Conservation (phyloP, 2,329 filamentous ascomycete species). For the Bretziella fagacearum region DNA sequence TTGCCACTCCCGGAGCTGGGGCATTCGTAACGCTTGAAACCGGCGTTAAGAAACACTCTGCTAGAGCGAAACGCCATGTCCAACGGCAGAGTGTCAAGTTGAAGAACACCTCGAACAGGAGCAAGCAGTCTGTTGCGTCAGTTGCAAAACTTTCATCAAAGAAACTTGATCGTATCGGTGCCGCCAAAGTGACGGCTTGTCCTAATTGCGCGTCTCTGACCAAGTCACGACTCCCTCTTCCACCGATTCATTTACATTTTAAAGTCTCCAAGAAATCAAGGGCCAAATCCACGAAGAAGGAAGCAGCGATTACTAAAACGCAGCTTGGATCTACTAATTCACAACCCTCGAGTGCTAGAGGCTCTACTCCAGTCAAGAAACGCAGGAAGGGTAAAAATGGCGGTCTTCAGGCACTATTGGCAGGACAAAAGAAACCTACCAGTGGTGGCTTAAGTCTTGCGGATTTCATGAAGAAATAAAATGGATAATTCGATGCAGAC, state of each 20-base stretch:
- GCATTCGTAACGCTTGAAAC: background rate
- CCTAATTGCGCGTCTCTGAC: slow-evolving; percentile 2
- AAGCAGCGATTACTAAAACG: no score
- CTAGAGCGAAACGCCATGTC: background rate
- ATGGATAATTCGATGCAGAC: no score
- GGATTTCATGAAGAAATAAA: slow-evolving; percentile 30
- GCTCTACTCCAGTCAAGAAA: slow-evolving; percentile 39
- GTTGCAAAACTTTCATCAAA: background rate
- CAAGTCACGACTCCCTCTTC: slow-evolving; percentile 5
- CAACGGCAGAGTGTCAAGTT: background rate
- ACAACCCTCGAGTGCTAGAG: background rate
- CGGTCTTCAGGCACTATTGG: slow-evolving; percentile 48
- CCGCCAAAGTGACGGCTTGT: slow-evolving; percentile 8
- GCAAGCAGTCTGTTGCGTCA: no score
- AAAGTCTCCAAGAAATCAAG: background rate
- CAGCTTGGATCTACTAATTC: slow-evolving; percentile 15
- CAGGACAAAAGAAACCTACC: slow-evolving; percentile 25
- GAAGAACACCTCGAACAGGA: no score
- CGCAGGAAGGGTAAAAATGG: slow-evolving; percentile 48
- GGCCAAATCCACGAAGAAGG: no score
- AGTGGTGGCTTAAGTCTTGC: slow-evolving; percentile 30
- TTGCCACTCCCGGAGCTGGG: slow-evolving; percentile 18
- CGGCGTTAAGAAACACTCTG: background rate
- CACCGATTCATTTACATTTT: slow-evolving; percentile 4
- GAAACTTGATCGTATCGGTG: background rate